Base-by-base conservation (phyloP, 2,329 filamentous ascomycete genomes). In the Chaetomium globosum region DNA sequence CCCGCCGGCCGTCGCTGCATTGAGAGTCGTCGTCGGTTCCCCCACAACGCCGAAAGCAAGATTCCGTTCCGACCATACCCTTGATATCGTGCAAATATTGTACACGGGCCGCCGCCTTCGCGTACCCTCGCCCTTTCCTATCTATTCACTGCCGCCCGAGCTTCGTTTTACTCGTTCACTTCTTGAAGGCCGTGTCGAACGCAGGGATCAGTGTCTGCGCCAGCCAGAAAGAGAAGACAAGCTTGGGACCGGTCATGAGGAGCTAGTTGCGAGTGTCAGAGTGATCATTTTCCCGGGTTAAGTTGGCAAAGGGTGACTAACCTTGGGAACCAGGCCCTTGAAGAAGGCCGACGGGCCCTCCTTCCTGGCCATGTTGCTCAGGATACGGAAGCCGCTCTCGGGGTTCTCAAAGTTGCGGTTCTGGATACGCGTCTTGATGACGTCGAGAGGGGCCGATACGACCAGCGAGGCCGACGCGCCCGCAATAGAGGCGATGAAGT, bases 191-290 rank as follows among this genome's bases (percentile, higher is more conserved):
- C 64, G 84, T 73, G 72, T 87, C 91, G 78, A 98, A 98, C 48
- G 93, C 90, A 59, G 95, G 95, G 76, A 99, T 99, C 74, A 99
- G 83, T 33, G 95, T 98, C 84, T 99, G 95, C 65, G 95, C 95
- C 76, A 99, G 87, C 95, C 95, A 99, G 88, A 99, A 99, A 67
- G 93, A 97, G 84, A 99, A 99, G 69, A 98, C 95, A 67, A 99
- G 86, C 86, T 99, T 99, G 69, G 95, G 95, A 28, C 95, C 96
- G 19, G 95, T 99, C 95, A 99, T 99, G 75, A 99, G 85, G 70
- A 99, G 87, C 89, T 88, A 23, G 7, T 36, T 65, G 3, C 43
- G 57, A 48, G 28, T 49, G 63, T 70, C 51, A 70, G 62, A 28
- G 56, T n/a, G 19, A n/a, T 19, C 21, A 9, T 51, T 31, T 28